Base-by-base conservation (phyloP, 169 alveolate genomes). In the Ichthyophthirius multifiliis region DNA sequence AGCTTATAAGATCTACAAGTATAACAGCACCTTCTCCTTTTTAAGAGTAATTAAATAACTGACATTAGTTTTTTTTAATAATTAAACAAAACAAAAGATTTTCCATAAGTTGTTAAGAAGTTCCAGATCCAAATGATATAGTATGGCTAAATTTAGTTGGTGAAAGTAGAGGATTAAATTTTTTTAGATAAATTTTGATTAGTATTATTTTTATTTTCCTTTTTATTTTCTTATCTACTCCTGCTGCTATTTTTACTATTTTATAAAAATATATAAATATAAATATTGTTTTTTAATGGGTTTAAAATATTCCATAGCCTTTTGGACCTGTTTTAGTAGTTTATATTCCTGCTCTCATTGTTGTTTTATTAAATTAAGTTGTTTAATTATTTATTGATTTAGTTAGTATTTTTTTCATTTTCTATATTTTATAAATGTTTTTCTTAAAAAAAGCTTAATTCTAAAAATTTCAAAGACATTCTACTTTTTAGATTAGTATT, bases 121-220 rank as follows among this genome's bases (percentile, higher is more conserved):
- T 55, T 55, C 39, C 71, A 55, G 71, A 55, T 27, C 71, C 71
- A 1, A 23, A 34, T 4, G 71, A 55, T 27, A 20, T 55, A 2
- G 71, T 39, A 13, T 55, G 71, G 71, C 39, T 55, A 5, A 55
- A 55, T 55, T 55, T 55, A 55, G 71, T 27, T 27, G 71, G 71
- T 10, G 71, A 55, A 23, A 13, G 23, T 1, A 55, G 71, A 55
- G 71, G 71, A 20, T 27, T 55, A 10, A 27, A 55, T 16, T 20
- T 55, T 27, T 55, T 34, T 34, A 27, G 71, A 39, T 27, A 39
- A 55, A 20, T 55, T 0, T 55, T 55, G 39, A 55, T 55, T 3
- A 55, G 31, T 55, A 27, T 55, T 20, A 27, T 55, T 18, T 55
- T 55, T 55, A 1, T 55, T 27, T 55, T 55, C 13, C 23, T 55